Evolutionary conservation across 495 filamentous ascomycete species (phyloP), one percentile per base, ranked within the genome.

Genomic region (Penicillium maclennaniae): DNA sequence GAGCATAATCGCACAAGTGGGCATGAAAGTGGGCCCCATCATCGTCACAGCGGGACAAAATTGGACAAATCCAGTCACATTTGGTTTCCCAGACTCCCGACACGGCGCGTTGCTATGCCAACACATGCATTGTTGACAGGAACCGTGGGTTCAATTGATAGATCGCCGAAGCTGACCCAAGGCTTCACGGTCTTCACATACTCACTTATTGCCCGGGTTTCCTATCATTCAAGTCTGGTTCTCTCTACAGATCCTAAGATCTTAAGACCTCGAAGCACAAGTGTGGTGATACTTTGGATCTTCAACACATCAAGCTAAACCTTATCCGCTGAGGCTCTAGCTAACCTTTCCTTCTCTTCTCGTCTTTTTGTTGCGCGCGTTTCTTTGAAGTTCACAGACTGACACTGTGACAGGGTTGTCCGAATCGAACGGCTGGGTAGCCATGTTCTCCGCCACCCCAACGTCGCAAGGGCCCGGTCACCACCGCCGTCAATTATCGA

Each of bases 401-500:
- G 59, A 75, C 72, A 72, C 69, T 44, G 55, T 56, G 63, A 62
- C 61, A 71, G 53, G 53, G 69, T 48, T 42, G 51, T 63, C 47
- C 46, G 52, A 41, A 45, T 60, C 63, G 58, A 66, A 47, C 49
- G 61, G 61, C 63, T 49, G 45, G 53, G 38, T 31, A 67, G 61
- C 58, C 56, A 64, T 67, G 63, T 62, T 57, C 45, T 55, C 54
- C 54, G 45, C 55, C 52, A 47, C 49, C 36, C 42, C 62, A 41
- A 61, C 58, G 34, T 61, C 61, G 51, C 58, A 57, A 53, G 55
- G 57, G 19, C 54, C 53, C 58, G 63, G 63, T 63, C 83, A 82
- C 76, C 89, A 95, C 73, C 83, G 88, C 66, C 88, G 91, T 68
- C 90, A 92, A 76, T 86, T 90, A 63, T 96, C 91, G 62, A 93